These are phyloP conservation scores for Xylariales sp. DNA, from an alignment of 2,329 filamentous ascomycete species.

Conservation along the genomic window DNA sequence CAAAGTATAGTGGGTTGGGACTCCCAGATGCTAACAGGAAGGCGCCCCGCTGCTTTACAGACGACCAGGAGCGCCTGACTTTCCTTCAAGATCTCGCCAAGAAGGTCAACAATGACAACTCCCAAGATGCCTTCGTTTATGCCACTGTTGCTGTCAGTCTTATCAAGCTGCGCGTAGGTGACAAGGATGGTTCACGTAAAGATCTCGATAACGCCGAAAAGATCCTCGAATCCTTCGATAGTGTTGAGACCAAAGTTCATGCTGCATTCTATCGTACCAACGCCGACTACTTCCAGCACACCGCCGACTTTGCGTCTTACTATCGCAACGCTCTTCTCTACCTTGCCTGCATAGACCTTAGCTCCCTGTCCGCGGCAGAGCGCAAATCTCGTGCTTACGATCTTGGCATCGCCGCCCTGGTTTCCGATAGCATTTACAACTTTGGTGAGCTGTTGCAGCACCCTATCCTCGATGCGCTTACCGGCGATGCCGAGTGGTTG, in stretches of 20 bases:
- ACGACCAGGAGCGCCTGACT: conserved; percentile 77
- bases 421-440: conserved; percentile 97
- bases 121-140: conserved; percentile 94
- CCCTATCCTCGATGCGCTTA: conserved; percentile 86
- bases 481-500: conserved; percentile 78
- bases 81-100: conserved; percentile 81
- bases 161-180: conserved; percentile 75
- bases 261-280: conserved; percentile 95
- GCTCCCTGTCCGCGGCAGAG: conserved; percentile 68
- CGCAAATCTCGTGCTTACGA: conserved; percentile 84
- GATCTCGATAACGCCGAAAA: conserved; percentile 84
- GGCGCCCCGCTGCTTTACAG: too few species aligned
- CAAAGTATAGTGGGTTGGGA: too few species aligned
- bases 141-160: conserved; percentile 85
- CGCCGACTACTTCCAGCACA: conserved; percentile 90
- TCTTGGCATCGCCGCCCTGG: conserved; percentile 84
- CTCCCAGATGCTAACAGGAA: too few species aligned
- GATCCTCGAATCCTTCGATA: conserved; percentile 88
- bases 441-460: conserved; percentile 98
- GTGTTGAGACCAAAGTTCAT: conserved; percentile 91
- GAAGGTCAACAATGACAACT: conserved; percentile 87
- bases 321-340: conserved; percentile 98
- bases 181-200: conserved; percentile 78
- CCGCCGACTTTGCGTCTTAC: conserved; percentile 91
- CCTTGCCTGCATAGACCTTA: conserved; percentile 88